Base-by-base conservation (phyloP, 495 filamentous ascomycete species). In the Evernia prunastri region DNA sequence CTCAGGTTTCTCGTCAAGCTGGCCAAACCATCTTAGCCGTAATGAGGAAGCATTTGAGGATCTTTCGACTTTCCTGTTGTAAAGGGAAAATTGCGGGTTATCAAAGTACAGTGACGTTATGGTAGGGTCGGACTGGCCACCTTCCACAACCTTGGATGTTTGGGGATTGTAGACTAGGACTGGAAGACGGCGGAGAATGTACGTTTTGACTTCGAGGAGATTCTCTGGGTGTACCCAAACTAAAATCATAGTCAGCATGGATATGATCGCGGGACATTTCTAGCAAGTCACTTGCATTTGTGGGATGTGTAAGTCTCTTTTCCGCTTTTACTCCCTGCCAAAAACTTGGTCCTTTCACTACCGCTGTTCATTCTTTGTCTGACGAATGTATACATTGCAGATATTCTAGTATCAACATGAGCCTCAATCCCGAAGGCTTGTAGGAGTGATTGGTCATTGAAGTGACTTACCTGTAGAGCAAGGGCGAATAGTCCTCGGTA, bases 91-190 rank as follows among this genome's bases (percentile, higher is more conserved):
- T 56, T 86, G 84, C 31, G 86, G 76, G 72, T 86, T 95, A 73
- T 97, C 94, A 73, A 97, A 97, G 75, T 98, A 98, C 35, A 98
- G 81, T 25, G 92, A 96, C 27, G 91, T 97, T 70, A 98, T 89
- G 37, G 89, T 89, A 4, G 95, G 94, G 71, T 97, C 93, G 43
- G 86, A 82, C 64, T 89, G 84, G 23, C 82, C 81, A 66, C 87
- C 86, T 60, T 89, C 86, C 35, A 90, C 84, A 66, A 90, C 80
- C 67, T 91, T 93, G 4, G 89, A 87, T 49, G 87, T 85, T 59
- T 87, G 83, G 47, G 94, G 87, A 71, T 94, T 97, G 74, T 96
- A 98, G 42, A 98, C 86, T 15, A 98, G 85, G 39, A 93, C 85
- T 2, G 94, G 94, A 13, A 98, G 81, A 47, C 88, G 89, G 53